These are phyloP conservation scores for Neurospora sp. DNA, from an alignment of 2,329 filamentous ascomycete genomes.

Conservation along the genomic window DNA sequence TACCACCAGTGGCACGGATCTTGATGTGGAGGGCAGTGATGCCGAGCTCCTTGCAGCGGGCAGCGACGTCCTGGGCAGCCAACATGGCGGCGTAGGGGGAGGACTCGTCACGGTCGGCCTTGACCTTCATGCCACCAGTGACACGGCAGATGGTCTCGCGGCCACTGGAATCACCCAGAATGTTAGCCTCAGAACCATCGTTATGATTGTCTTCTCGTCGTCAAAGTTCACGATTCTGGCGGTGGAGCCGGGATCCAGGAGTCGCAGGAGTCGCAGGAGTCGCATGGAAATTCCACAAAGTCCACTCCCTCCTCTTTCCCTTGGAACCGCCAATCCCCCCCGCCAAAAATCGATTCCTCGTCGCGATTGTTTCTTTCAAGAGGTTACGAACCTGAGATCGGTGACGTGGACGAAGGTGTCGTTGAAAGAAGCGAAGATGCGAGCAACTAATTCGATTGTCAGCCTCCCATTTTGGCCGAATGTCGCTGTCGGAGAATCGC, in stretches of 20 bases:
- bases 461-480: not conserved
- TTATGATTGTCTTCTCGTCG: constrained; percentile 13
- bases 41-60: constrained; percentile 65
- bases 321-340: not conserved
- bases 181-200: constrained; percentile 47
- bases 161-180: constrained; percentile 70
- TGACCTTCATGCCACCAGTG: constrained; percentile 99
- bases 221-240: constrained; percentile 14
- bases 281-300: not conserved
- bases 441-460: constrained; percentile 47
- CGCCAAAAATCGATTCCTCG: not conserved
- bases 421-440: constrained; percentile 95
- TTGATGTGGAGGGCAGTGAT: constrained; percentile 98
- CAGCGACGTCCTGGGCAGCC: constrained; percentile 96
- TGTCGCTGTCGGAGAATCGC: not conserved
- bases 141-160: constrained; percentile 99
- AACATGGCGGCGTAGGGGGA: constrained; percentile 99
- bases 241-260: constrained; percentile 4
- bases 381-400: constrained; percentile 74
- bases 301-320: constrained; percentile 5
- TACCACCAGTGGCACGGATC: constrained; percentile 98
- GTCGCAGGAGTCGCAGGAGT: not conserved
- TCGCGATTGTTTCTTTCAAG: constrained; percentile 11
- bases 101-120: constrained; percentile 99
- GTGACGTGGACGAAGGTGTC: constrained; percentile 97